Percentiles rank a stretch among this genome's conserved stretches.
These are phyloP conservation scores for Paraphoma chrysanthemicola DNA, from an alignment of 2,329 filamentous ascomycete species.

Conservation along the genomic window DNA sequence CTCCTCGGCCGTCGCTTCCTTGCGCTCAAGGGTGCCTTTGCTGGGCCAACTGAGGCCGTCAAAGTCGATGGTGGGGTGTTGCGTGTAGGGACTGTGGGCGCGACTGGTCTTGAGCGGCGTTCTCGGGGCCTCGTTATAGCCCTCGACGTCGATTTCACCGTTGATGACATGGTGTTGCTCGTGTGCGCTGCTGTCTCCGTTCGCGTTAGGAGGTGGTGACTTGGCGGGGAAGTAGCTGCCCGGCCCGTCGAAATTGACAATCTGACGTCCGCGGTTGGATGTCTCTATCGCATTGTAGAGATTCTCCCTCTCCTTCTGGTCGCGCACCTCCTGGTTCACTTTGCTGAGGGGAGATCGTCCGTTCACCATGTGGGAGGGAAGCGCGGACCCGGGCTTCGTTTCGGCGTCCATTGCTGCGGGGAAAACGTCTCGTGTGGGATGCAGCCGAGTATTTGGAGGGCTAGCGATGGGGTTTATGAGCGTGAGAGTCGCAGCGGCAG, in stretches of 20 bases:
- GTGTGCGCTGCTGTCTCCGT: slow-evolving; percentile 18
- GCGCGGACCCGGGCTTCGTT: slow-evolving; percentile 57
- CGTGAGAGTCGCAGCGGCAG: slow-evolving; percentile 16
- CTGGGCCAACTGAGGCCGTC: slow-evolving; percentile 65
- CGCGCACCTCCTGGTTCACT: slow-evolving; percentile 55
- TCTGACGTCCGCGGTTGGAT: slow-evolving; percentile 59
- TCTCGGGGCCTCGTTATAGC: slow-evolving; percentile 60
- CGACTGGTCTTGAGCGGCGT: slow-evolving; percentile 62
- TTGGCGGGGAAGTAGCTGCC: slow-evolving; percentile 38
- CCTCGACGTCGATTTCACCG: slow-evolving; percentile 52
- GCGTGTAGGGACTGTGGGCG: slow-evolving; percentile 58
- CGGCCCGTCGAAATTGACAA: slow-evolving; percentile 53
- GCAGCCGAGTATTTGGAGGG: not conserved
- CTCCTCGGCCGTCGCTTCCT: slow-evolving; percentile 65
- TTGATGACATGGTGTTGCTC: slow-evolving; percentile 26
- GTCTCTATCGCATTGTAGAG: slow-evolving; percentile 66
- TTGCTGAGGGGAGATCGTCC: slow-evolving; percentile 58
- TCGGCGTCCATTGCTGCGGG: slow-evolving; percentile 51
- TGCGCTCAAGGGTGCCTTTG: slow-evolving; percentile 68
- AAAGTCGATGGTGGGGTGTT: slow-evolving; percentile 60
- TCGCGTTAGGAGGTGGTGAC: slow-evolving; percentile 19
- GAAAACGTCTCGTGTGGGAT: not conserved
- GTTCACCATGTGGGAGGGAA: slow-evolving; percentile 65
- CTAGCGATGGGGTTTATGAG: slow-evolving; percentile 10
- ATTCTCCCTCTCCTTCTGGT: slow-evolving; percentile 61